Evolutionary conservation across 306 rosid genomes (phyloP), one percentile per base, ranked within the genome.

Genomic region (Lathyrus aphaca): DNA sequence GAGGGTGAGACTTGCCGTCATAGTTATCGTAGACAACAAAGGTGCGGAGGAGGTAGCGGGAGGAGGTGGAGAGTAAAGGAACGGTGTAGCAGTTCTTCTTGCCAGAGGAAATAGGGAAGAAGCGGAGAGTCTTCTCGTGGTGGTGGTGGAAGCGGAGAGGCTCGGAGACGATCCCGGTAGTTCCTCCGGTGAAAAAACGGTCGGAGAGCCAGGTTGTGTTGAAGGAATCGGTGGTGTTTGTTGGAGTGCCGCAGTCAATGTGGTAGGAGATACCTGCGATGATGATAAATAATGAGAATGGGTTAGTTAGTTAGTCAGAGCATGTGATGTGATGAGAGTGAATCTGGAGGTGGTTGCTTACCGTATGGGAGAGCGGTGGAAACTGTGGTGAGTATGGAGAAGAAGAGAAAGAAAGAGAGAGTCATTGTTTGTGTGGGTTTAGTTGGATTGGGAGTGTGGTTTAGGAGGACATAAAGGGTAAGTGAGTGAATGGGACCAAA

Each of bases 11-110:
- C 66, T 85, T 89, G 14, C 97, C 99, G 73, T 91, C 99, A 88
- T 88, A 94, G 83, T 94, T 94, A 72, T 94, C 99, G 38, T 94
- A 94, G 18, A 94, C 97, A 58, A 86, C 79, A 84, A 91, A 94
- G 2, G 87, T 85, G 13, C 96, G 95, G 15, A 94, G 5, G 72
- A 85, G 86, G 92, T 82, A 94, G 11, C 97, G 86, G 0, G 18
- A 85, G 17, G 18, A 87, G 13, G 91, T 82, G 29, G 91, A 84
- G 29, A 88, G 77, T 37, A 82, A 48, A 0, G 97, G 96, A 12
- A 94, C 3, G 0, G 83, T 7, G 82, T 91, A 94, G 87, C 99
- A 94, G 57, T 91, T 94, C 75, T 94, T 94, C 78, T 94, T 90
- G 70, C 99, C 97, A 78, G 83, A 80, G 10, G 98, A 75, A 54